Percentiles rank a stretch among this genome's conserved stretches.
phyloP scores from a whole-genome alignment of 441 rosid species.

The Jatropha multifida region DNA sequence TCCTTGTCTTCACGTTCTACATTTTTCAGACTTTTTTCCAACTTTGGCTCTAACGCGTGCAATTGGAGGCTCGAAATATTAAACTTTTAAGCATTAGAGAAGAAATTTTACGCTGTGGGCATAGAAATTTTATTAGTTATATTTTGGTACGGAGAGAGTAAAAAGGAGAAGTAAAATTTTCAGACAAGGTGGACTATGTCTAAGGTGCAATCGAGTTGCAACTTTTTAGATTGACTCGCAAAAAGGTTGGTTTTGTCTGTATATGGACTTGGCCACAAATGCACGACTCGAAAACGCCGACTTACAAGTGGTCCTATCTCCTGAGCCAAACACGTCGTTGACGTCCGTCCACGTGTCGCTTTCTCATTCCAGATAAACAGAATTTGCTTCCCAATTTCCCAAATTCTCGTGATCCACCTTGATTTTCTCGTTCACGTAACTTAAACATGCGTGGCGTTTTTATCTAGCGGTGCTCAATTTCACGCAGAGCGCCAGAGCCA shows the following conservation, averaged over 20 bases:
- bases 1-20: not conserved
- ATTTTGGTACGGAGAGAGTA: not conserved
- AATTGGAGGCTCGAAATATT: too few relatives aligned
- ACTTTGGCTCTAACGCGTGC: not conserved
- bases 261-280: conserved; percentile 22
- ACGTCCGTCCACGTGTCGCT: conserved; percentile 25
- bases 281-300: conserved; percentile 22
- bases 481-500: too few relatives aligned
- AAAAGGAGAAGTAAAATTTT: not conserved
- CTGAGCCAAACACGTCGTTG: conserved; percentile 25
- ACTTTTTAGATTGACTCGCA: not conserved
- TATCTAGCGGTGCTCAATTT: not conserved
- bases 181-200: not conserved
- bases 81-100: too few relatives aligned
- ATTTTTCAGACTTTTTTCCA: not conserved
- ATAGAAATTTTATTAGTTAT: too few relatives aligned
- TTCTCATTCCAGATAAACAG: conserved; percentile 1
- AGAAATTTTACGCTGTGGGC: too few relatives aligned
- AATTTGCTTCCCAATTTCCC: not conserved
- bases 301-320: conserved; percentile 32
- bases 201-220: not conserved
- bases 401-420: conserved; percentile 27
- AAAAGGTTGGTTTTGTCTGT: conserved; percentile 41
- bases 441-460: not conserved
- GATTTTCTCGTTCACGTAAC: conserved; percentile 5